Base-by-base conservation (phyloP, 495 filamentous ascomycete species). In the Xylaria curta region DNA sequence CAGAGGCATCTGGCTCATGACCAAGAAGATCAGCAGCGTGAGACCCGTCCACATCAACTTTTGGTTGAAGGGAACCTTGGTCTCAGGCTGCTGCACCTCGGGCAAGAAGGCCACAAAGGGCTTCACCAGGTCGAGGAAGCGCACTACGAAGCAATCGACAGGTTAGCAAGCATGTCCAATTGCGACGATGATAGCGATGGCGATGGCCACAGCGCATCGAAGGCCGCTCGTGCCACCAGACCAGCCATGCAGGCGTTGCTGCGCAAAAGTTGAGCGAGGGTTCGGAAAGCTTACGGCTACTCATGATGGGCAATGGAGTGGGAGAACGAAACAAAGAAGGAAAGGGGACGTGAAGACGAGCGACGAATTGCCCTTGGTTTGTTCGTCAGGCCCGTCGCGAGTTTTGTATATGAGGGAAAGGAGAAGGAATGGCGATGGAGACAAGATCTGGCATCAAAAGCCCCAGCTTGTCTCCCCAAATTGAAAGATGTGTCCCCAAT, bases 41-140 rank as follows among this genome's bases (percentile, higher is more conserved):
- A 97, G 90, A 81, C 94, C 95, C 46, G 97, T 99, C 97, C 97
- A 99, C 94, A 98, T 97, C 89, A 98, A 85, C 86, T 97, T 95
- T 85, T 98, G 95, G 87, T 97, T 95, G 90, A 98, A 99, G 74
- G 95, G 93, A 62, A 95, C 91, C 87, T 97, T 97, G 76, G 91
- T 91, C 86, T 99, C 96, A 71, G 96, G 97, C 76, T 97, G 91
- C 85, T 94, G 91, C 83, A 99, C 96, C 91, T 99, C 96, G 81
- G 96, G 96, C 81, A 99, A 92, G 88, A 98, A 92, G 84, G 96
- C 95, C 87, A 94, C 92, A 84, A 99, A 99, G 82, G 97, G 96
- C 85, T 98, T 99, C 85, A 99, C 95, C 76, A 98, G 89, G 85
- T 99, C 96, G 85, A 99, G 94, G 81, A 99, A 99, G 80, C 96